Percentiles rank a stretch among this genome's conserved stretches.
Evolutionary conservation across 2,329 filamentous ascomycete genomes (phyloP).

Genomic region (Neonectria hederae): DNA sequence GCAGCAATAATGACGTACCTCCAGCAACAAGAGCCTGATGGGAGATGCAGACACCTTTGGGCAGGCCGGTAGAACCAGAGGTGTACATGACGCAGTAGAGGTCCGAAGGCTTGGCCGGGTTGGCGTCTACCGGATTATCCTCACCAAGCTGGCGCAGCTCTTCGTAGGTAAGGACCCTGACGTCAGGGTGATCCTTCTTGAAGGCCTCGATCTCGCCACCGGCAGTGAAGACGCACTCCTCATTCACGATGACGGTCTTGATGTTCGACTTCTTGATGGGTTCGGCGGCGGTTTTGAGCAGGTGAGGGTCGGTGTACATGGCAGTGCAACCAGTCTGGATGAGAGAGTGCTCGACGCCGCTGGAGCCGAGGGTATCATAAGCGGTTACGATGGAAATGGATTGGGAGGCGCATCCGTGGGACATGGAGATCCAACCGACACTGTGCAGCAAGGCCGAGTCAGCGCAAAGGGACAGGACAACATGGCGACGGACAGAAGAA

Average conservation of each 20-base stretch:
- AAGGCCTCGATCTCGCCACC: conserved; percentile 63
- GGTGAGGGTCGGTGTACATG: conserved; percentile 88
- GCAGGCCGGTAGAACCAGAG: conserved; percentile 87
- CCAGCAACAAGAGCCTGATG: conserved; percentile 84
- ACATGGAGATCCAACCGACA: conserved; percentile 83
- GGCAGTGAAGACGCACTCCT: conserved; percentile 61
- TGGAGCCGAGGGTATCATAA: conserved; percentile 89
- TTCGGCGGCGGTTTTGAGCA: conserved; percentile 68
- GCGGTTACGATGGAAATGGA: conserved; percentile 92
- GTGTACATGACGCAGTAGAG: conserved; percentile 89
- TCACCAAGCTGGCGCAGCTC: conserved; percentile 67
- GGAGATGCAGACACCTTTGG: conserved; percentile 87
- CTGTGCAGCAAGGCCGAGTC: conserved; percentile 50
- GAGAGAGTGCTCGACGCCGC: conserved; percentile 86
- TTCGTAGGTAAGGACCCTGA: conserved; percentile 63
- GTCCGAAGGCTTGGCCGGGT: conserved; percentile 77
- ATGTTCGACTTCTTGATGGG: conserved; percentile 67
- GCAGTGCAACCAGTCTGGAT: conserved; percentile 80
- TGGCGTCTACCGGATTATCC: conserved; percentile 75
- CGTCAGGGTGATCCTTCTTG: conserved; percentile 63
- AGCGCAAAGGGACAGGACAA: background rate
- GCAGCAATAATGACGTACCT: conserved; percentile 52
- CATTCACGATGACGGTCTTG: conserved; percentile 71
- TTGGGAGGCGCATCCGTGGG: conserved; percentile 82
- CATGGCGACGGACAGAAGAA: background rate